A percentile compares a stretch with the other conserved stretches of the same genome.
Conservation (phyloP, 2,329 filamentous ascomycete species). For the Hypoxylon sp. region DNA sequence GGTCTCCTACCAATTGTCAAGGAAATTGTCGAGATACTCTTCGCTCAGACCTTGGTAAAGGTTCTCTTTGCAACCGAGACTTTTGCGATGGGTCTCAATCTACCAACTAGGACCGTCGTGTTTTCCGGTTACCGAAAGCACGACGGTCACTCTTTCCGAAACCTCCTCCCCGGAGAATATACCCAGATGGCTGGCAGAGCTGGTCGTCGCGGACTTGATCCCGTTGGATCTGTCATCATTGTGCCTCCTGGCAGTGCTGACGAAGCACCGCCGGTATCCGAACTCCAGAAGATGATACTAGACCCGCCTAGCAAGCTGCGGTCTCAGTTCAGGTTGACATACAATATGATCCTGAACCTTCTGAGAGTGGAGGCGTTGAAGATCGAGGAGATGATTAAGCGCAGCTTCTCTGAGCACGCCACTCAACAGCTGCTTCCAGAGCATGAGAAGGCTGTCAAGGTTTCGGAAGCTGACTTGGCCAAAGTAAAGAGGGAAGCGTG, state of each 20-base stretch:
- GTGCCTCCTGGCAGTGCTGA: constrained; percentile 84
- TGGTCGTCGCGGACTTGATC: constrained; percentile 91
- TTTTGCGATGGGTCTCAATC: constrained; percentile 97
- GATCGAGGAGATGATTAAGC: constrained; percentile 99
- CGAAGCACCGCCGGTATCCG: constrained; percentile 87
- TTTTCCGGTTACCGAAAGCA: constrained; percentile 98
- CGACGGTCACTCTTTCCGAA: constrained; percentile 91
- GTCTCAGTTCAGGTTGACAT: constrained; percentile 96
- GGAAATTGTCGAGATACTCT: constrained; percentile 96
- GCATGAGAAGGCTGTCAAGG: constrained; percentile 92
- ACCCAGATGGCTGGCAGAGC: constrained; percentile 98
- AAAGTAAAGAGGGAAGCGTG: constrained; percentile 92
- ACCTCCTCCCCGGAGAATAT: constrained; percentile 94
- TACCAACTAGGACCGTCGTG: constrained; percentile 95
- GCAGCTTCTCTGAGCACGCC: constrained; percentile 98
- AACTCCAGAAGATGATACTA: constrained; percentile 93
- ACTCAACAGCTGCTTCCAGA: constrained; percentile 95
- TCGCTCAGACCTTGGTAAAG: constrained; percentile 95
- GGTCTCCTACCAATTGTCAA: constrained; percentile 96
- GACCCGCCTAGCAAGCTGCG: constrained; percentile 95
- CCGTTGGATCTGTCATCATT: constrained; percentile 94
- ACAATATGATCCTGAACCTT: constrained; percentile 99
- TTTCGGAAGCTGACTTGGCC: constrained; percentile 91
- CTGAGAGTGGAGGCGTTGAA: constrained; percentile 95
- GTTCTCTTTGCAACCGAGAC: constrained; percentile 98